Evolutionary conservation across 306 rosid species (phyloP), one percentile per base, ranked within the genome.

Genomic region (Herpetospermum pedunculosum): DNA sequence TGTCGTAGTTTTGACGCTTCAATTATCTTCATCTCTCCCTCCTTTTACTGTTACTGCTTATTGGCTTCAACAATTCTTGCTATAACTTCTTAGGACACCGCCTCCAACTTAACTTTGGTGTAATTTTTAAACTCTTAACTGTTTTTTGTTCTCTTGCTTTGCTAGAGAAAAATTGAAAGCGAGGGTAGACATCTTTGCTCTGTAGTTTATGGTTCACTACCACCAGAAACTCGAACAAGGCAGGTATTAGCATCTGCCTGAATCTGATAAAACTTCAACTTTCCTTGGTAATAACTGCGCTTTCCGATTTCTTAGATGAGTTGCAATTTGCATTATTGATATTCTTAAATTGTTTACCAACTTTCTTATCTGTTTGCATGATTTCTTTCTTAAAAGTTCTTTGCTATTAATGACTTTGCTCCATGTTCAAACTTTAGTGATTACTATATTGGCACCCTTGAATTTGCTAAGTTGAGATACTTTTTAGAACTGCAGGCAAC

Each of bases 141-240:
- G 46, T 41, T 55, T 55, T 57, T 65, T 35, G 28, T 15, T 80
- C 8, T 37, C 52, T 54, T 38, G 59, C 65, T 57, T 81, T 84
- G 72, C 77, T 85, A 94, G 98, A 94, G 64, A 82, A 28, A 72
- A 84, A 87, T 89, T 77, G 95, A 91, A 79, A 81, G 50, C 35
- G 84, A 75, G 57, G 87, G 90, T 76, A 83, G 86, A 75, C 97
- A 89, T 88, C 95, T 88, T 71, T 94, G 99, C 77, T 94, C 97
- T 1, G 91, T 94, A 74, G 99, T 94, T 80, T 94, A 94, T 85
- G 99, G 99, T 73, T 91, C 99, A 15, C 84, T 94, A 58, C 99
- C 99, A 37, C 97, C 99, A 23, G 95, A 89, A 81, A 94, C 99
- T 80, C 95, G 99, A 81, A 94, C 99, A 18, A 85, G 95, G 77